These are phyloP conservation scores for Pinus albicaulis DNA, from an alignment of 75 land plant genomes.

Conservation along the genomic window DNA sequence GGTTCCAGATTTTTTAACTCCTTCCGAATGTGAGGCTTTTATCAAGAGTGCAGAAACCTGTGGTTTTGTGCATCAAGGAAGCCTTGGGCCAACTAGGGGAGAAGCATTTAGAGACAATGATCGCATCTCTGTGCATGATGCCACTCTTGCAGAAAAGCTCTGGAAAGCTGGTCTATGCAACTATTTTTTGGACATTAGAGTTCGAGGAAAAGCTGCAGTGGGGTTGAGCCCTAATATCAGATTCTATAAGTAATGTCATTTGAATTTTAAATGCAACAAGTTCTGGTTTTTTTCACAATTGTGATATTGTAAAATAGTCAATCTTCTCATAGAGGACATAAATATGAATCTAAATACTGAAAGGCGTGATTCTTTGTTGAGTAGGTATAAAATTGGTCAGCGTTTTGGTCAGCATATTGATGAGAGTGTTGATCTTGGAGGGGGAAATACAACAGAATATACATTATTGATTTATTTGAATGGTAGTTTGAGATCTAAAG, in stretches of 20 bases:
- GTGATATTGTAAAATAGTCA: not conserved
- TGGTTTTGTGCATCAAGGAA: slow-evolving; percentile 84
- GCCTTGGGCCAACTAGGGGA: slow-evolving; percentile 84
- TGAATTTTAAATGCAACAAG: not conserved
- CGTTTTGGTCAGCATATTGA: slow-evolving; percentile 90
- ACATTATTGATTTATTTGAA: slow-evolving; percentile 82
- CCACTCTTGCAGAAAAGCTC: slow-evolving; percentile 56
- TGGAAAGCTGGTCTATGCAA: slow-evolving; percentile 78
- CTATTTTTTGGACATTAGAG: slow-evolving; percentile 49
- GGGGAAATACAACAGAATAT: slow-evolving; percentile 60
- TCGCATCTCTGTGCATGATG: slow-evolving; percentile 66
- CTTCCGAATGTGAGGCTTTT: slow-evolving; percentile 72
- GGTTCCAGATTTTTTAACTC: slow-evolving; percentile 57
- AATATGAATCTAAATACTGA: slow-evolving; percentile 7
- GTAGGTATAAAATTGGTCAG: slow-evolving; percentile 83
- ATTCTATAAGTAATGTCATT: slow-evolving; percentile 67
- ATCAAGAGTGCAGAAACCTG: slow-evolving; percentile 63
- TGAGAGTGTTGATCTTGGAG: slow-evolving; percentile 85
- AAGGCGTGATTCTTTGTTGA: not conserved
- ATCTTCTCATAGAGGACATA: not conserved
- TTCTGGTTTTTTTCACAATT: not conserved
- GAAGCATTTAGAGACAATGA: slow-evolving; percentile 96
- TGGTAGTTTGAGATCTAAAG: slow-evolving; percentile 39
- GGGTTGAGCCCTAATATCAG: slow-evolving; percentile 92
- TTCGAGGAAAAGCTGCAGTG: slow-evolving; percentile 66